These are phyloP conservation scores for Hypoxylon rubiginosum DNA, from an alignment of 2,329 filamentous ascomycete species.

Conservation along the genomic window DNA sequence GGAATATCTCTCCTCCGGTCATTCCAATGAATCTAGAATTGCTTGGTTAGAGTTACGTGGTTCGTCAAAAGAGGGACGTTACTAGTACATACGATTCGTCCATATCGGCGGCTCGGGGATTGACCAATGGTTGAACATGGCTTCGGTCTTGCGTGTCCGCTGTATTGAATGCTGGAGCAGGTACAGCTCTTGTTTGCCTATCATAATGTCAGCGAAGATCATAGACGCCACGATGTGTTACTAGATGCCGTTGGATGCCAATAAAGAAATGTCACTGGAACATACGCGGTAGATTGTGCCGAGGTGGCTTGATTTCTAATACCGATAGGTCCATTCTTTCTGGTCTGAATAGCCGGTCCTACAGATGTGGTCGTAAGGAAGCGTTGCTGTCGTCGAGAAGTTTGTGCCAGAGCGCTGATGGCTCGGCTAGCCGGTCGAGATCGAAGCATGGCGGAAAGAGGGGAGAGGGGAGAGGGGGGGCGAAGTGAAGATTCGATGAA, in stretches of 20 bases:
- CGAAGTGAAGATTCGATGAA: slow-evolving; percentile 14
- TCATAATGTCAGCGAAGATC: slow-evolving; percentile 15
- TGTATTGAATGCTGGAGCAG: slow-evolving; percentile 73
- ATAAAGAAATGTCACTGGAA: slow-evolving; percentile 38
- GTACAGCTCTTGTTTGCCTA: slow-evolving; percentile 70
- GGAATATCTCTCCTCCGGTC: slow-evolving; percentile 96
- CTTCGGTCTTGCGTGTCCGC: slow-evolving; percentile 59
- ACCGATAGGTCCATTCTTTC: slow-evolving; percentile 58
- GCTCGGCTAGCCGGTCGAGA: slow-evolving; percentile 62
- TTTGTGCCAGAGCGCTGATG: slow-evolving; percentile 59
- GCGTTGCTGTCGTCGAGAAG: slow-evolving; percentile 55
- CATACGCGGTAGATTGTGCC: slow-evolving; percentile 67
- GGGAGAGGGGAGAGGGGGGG: slow-evolving; percentile 39
- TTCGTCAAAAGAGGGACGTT: background rate
- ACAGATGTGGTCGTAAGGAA: slow-evolving; percentile 58
- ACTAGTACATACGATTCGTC: slow-evolving; percentile 79
- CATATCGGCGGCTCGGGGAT: slow-evolving; percentile 72
- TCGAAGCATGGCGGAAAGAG: slow-evolving; percentile 62
- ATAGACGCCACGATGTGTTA: slow-evolving; percentile 20
- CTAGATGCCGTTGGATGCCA: background rate
- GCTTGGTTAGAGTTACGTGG: slow-evolving; percentile 22
- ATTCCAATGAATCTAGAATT: slow-evolving; percentile 84
- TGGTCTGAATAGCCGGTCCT: slow-evolving; percentile 53
- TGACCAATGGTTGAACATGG: slow-evolving; percentile 79
- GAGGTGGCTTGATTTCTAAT: slow-evolving; percentile 65